These are phyloP conservation scores for Arachnomyces sp. DNA, from an alignment of 2,329 filamentous ascomycete species.

Conservation along the genomic window DNA sequence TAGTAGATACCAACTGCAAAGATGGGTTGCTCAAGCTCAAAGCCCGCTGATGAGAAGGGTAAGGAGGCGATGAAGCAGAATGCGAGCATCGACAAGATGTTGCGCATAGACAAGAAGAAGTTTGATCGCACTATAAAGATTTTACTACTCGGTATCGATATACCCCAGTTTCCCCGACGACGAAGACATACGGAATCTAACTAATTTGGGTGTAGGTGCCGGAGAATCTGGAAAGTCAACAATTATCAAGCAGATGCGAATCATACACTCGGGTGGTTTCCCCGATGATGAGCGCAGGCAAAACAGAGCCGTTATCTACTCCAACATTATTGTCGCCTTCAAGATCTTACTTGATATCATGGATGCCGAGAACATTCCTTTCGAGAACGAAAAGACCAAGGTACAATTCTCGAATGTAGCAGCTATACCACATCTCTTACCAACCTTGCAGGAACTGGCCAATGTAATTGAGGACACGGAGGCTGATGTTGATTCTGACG, in stretches of 20 bases:
- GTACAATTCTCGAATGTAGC: conserved; percentile 36
- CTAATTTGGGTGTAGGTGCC: conserved; percentile 57
- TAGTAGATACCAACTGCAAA: conserved; percentile 7
- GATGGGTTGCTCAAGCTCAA: conserved; percentile 40
- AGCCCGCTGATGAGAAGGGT: conserved; percentile 30
- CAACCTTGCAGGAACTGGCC: conserved; percentile 57
- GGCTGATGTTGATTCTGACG: conserved; percentile 68
- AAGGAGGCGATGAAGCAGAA: conserved; percentile 36
- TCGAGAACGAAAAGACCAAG: conserved; percentile 70
- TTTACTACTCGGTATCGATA: conserved; percentile 68
- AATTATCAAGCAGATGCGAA: conserved; percentile 96
- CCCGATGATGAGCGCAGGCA: conserved; percentile 81
- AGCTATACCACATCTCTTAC: not conserved
- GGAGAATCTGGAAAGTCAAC: conserved; percentile 95
- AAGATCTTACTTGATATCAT: conserved; percentile 86
- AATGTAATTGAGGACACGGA: conserved; percentile 67
- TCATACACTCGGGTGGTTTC: conserved; percentile 92
- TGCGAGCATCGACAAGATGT: conserved; percentile 71
- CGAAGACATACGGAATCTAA: conserved; percentile 16
- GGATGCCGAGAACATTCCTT: conserved; percentile 71
- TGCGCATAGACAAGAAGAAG: conserved; percentile 81
- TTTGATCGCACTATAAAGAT: conserved; percentile 87
- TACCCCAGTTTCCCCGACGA: not conserved
- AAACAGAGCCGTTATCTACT: conserved; percentile 92
- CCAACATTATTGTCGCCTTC: conserved; percentile 87